Evolutionary conservation across 148 eudicot species (phyloP), one percentile per base, ranked within the genome.

Genomic region (Camellia granthamiana): DNA sequence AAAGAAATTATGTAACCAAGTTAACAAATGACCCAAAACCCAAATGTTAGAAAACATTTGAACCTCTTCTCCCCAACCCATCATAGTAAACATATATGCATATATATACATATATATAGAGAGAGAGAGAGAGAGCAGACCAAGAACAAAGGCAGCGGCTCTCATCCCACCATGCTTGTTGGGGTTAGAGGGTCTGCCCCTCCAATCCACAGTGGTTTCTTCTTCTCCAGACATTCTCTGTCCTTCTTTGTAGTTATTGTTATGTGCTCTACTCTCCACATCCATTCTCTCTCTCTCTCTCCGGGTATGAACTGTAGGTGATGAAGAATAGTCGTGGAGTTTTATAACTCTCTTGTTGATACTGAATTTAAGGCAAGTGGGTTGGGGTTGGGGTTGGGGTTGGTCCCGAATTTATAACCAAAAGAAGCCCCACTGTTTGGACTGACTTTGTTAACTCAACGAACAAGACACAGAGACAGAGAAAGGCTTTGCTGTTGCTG

Each of bases 71-170:
- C 42, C 68, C 68, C 18, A 64, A 21, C 68, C 41, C 42, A 19
- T 64, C 18, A 23, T 61, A 19, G 23, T 61, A 66, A 8, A 44
- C 13, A 63, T 46, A 16, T 21, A 62, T 9, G 23, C 15, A 64
- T 43, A 41, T 38, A 11, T 38, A 7, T 4, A 67, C 2, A 65
- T 30, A 30, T 30, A 9, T 11, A 55, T 16, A 67, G 38, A 70
- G 56, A 70, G 74, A 70, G 58, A 65, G 38, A 38, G 6, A 79
- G n/a, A 46, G 67, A 41, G 59, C 41, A 12, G 73, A 96, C 99
- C 99, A 69, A 96, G 95, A 80, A 89, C 93, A 83, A 94, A 94
- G 67, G 90, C 83, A 79, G 99, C 97, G 73, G 99, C 99, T 82
- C 56, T 84, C 87, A 91, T 89, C 74, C 99, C 99, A 58, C 99